Percentiles rank a stretch among this genome's conserved stretches.
Evolutionary conservation across 2,329 filamentous ascomycete species (phyloP).

Genomic region (Nemania sp.): DNA sequence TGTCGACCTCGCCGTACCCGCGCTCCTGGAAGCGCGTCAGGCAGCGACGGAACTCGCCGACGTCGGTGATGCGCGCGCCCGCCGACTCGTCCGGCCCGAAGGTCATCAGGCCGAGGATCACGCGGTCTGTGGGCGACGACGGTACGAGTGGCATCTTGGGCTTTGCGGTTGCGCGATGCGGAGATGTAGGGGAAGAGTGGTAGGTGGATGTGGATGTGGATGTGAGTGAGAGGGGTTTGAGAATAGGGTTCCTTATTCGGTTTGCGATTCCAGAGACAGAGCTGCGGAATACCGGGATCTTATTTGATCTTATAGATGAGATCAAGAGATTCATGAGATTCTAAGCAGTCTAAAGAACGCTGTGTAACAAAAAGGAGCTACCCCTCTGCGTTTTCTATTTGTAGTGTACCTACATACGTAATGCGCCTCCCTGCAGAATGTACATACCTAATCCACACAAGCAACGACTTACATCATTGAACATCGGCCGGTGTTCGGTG

Average conservation of each 20-base stretch:
- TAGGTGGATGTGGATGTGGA: neutral
- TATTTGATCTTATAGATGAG: too few species aligned
- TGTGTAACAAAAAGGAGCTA: too few species aligned
- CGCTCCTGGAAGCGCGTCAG: conserved; percentile 77
- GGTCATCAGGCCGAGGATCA: conserved; percentile 87
- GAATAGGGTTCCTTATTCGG: too few species aligned
- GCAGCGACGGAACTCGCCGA: conserved; percentile 68
- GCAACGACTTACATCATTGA: neutral
- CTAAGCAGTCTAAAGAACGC: too few species aligned
- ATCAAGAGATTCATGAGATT: too few species aligned
- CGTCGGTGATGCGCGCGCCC: conserved; percentile 72
- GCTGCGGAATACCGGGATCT: too few species aligned
- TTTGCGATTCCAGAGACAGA: too few species aligned
- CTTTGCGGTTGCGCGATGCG: neutral
- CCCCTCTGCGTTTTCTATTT: too few species aligned
- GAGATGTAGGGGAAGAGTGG: neutral
- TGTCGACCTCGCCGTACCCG: conserved; percentile 85
- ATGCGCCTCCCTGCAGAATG: too few species aligned
- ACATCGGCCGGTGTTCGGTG: neutral
- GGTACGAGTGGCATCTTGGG: conserved; percentile 52
- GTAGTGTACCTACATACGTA: too few species aligned
- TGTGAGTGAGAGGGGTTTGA: too few species aligned
- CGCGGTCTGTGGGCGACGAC: conserved; percentile 58
- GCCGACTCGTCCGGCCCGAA: conserved; percentile 66
- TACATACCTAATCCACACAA: too few species aligned